Evolutionary conservation across 2,329 filamentous ascomycete genomes (phyloP), one percentile per base, ranked within the genome.

Genomic region (Alternaria tenuissima): DNA sequence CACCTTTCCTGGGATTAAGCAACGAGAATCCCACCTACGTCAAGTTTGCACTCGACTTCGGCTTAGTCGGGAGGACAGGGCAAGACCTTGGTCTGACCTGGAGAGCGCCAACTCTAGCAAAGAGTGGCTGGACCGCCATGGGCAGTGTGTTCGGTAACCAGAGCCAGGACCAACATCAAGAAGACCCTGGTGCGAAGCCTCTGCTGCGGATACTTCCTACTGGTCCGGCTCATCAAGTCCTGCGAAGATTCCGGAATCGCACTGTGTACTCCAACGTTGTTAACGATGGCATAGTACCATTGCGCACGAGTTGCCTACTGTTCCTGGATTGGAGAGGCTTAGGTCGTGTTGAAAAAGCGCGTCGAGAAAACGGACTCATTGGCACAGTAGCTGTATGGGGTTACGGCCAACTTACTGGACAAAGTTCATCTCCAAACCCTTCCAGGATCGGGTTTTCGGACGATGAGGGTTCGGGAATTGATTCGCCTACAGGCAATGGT

Each of bases 21-120:
- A 97, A 99, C 76, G 95, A 99, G 76, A 99, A 99, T 70, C 95
- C 95, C 0, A 85, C 98, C 57, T 99, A 99, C 76, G 92, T 99
- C 78, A 96, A 94, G 72, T 98, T 99, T 77, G 95, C 95, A 0
- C 83, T 99, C 4, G 95, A 99, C 76, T 96, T 98, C 80, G 95
- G 95, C 0, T 85, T 99, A 1, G 94, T 99, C 14, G 95, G 95
- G n/a, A 87, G 94, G 55, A 97, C 95, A 3, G 95, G 95, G 7
- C 93, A 98, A 78, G 95, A 99, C 80, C 84, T 99, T 8, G 95
- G 95, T 22, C 82, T 99, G 62, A 97, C 94, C 1, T 99, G 95
- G 95, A 88, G 93, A 71, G 90, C 94, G 14, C 94, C 94, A 7
- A 94, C 91, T 0, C 85, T 96, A 71, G 90, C 92, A 18, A 87